Base-by-base conservation (phyloP, 805 yeast genomes). In the Hanseniaspora occidentalis region DNA sequence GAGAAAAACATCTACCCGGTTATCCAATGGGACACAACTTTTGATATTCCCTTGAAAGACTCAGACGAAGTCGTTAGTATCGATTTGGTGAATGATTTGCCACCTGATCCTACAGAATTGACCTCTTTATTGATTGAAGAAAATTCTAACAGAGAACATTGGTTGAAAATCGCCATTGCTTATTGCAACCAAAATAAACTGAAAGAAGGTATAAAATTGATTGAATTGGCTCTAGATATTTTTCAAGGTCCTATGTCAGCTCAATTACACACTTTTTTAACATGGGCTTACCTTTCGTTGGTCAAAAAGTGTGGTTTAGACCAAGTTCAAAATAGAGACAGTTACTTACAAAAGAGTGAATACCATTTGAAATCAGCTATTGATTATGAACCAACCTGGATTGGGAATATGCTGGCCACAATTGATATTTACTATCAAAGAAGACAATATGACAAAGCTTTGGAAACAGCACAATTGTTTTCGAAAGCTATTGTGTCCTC, bases 71-170 rank as follows among this genome's bases (percentile, higher is more conserved):
- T 84, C 45, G 95, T 89, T 47, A 80, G 84, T 39, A 74, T 92
- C 49, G 89, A 86, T 52, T 69, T 82, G 44, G 72, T 72, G 39
- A 76, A 77, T 26, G 97, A 89, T 53, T 67, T 86, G 42, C 94
- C 95, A 4, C 95, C 84, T 18, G 95, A 89, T 57, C 84, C 95
- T 4, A 70, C 75, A 35, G 97, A 92, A 53, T 68, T 92, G 46
- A 76, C 82, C 47, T 72, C 75, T 21, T 71, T 89, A 46, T 65
- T 92, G 46, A 80, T 82, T 46, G 84, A 82, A 48, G 97, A 92
- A 62, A 74, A 73, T 42, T 79, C 89, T 38, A 76, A 73, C 18
- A 67, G 71, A 41, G 77, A 79, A 53, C 84, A 77, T 61, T 92
- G 98, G 98, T 61, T 84, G 16, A 71, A 80, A 18, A 77, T 88